Evolutionary conservation across 306 rosid genomes (phyloP), one percentile per base, ranked within the genome.

Genomic region (Medicago lupulina): DNA sequence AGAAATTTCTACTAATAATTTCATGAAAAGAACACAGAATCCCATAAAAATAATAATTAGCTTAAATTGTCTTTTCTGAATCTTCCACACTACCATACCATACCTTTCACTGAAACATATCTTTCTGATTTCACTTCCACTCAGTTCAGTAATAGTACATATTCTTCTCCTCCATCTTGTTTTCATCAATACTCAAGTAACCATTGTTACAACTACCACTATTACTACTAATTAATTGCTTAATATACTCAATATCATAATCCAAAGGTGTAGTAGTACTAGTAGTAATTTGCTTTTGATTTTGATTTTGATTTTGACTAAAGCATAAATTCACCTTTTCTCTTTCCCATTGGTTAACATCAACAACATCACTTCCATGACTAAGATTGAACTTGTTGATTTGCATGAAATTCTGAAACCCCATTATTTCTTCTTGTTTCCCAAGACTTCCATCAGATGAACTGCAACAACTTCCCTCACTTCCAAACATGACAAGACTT

Each of bases 391-490:
- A 70, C 17, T 74, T 81, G 75, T 49, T 18, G 46, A 7, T 67
- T 67, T 31, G 39, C 71, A 71, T 38, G 50, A 76, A 65, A 69
- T 49, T 54, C 46, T 77, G 89, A 71, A 80, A 80, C 9, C 77
- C 84, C 2, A 67, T 68, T 72, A 82, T 76, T 55, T 86, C 91
- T 11, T 85, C 89, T 70, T 88, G 92, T 44, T 87, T 88, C 47
- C 75, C 83, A 49, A 73, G 85, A 46, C 81, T 84, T 58, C 93
- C 96, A 64, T 87, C 97, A 51, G 96, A 90, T 4, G 96, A 92
- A 59, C 86, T 85, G 81, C 91, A 83, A 83, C 89, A 87, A 70
- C 96, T 92, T 84, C 88, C 87, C 79, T 88, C 87, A 77, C 91
- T 87, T 70, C 96, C 93, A 70, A 88, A 88, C 90, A 77, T 65